These are phyloP conservation scores for Sporothrix humicola DNA, from an alignment of 2,329 filamentous ascomycete species.

Conservation along the genomic window DNA sequence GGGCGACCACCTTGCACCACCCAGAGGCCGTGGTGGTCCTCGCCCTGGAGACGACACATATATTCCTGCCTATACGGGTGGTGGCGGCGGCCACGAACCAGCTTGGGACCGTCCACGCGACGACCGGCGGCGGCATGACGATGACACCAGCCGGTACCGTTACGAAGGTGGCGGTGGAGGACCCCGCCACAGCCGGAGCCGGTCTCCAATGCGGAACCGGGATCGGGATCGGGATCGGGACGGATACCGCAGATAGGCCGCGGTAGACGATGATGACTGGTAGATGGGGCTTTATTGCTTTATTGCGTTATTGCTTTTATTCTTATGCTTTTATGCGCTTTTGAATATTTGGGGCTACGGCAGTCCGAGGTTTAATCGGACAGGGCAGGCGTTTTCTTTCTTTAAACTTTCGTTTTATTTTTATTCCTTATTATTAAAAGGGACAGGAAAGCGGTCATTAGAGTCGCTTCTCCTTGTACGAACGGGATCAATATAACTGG, in stretches of 20 bases:
- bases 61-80: slow-evolving; percentile 54
- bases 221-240: slow-evolving; percentile 55
- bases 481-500: background rate
- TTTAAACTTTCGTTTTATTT: too few relatives aligned
- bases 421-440: background rate
- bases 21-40: slow-evolving; percentile 39
- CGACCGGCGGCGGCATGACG: slow-evolving; percentile 49
- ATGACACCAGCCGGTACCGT: slow-evolving; percentile 44
- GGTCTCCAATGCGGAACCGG: slow-evolving; percentile 49
- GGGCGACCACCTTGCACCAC: slow-evolving; percentile 13
- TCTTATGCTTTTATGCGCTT: too few relatives aligned
- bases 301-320: background rate
- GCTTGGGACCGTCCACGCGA: slow-evolving; percentile 42
- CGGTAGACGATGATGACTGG: background rate
- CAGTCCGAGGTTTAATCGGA: background rate
- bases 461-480: background rate
- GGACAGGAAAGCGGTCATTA: background rate
- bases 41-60: slow-evolving; percentile 49
- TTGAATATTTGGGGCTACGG: background rate
- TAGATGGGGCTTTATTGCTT: background rate
- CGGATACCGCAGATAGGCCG: slow-evolving; percentile 55
- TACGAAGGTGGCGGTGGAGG: slow-evolving; percentile 45
- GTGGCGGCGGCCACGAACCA: slow-evolving; percentile 39
- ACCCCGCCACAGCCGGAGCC: slow-evolving; percentile 53
- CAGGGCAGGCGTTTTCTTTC: background rate